Conservation (phyloP, 1,284 basidiomycete species). For the Heterobasidion irregulare region DNA sequence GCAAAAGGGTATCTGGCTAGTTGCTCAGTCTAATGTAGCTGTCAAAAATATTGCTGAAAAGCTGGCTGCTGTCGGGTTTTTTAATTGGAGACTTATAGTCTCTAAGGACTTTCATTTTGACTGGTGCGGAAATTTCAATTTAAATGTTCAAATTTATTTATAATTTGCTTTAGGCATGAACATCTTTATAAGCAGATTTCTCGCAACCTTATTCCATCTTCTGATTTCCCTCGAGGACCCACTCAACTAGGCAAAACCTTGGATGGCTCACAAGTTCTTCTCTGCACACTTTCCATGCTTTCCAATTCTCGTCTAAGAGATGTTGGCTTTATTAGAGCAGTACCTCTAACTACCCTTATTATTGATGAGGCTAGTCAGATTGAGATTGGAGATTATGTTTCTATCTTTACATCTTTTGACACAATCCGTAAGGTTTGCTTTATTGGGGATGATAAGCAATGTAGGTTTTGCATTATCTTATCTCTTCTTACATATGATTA, state of each 20-base stretch:
- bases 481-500: neutral
- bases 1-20: slow-evolving; percentile 51
- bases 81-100: slow-evolving; percentile 44
- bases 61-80: slow-evolving; percentile 34
- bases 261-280: slow-evolving; percentile 37
- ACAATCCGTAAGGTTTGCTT: slow-evolving; percentile 25
- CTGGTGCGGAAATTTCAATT: slow-evolving; percentile 37
- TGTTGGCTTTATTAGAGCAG: slow-evolving; percentile 12
- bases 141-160: slow-evolving; percentile 6
- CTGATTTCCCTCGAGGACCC: slow-evolving; percentile 13
- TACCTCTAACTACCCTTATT: slow-evolving; percentile 34
- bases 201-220: slow-evolving; percentile 40
- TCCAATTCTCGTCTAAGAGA: slow-evolving; percentile 26
- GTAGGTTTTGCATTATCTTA: slow-evolving; percentile 19
- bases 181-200: slow-evolving; percentile 45
- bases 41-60: slow-evolving; percentile 67
- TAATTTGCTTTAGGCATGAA: slow-evolving; percentile 51
- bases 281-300: slow-evolving; percentile 68
- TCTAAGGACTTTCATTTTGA: slow-evolving; percentile 49
- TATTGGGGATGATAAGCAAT: slow-evolving; percentile 40
- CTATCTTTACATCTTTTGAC: neutral
- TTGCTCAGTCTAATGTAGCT: slow-evolving; percentile 64
- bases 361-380: slow-evolving; percentile 45
- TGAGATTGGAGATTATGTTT: slow-evolving; percentile 17
- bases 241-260: slow-evolving; percentile 11